phyloP scores from a whole-genome alignment of 2,329 filamentous ascomycete species.

The Zalaria obscura region DNA sequence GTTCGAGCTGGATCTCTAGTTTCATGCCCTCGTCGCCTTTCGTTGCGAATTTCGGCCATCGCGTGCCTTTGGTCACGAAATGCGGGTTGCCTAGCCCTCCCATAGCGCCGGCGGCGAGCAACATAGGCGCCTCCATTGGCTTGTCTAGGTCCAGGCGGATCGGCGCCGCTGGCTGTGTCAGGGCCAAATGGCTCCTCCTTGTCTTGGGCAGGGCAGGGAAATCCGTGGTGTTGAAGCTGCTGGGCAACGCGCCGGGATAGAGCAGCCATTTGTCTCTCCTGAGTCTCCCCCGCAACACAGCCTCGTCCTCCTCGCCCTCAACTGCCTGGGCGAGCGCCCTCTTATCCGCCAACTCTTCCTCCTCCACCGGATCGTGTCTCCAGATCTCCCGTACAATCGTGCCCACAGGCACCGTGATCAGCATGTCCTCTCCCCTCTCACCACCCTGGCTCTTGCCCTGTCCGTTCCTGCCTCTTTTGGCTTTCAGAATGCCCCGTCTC shows the following conservation, averaged over 20 bases:
- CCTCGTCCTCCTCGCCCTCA: slow-evolving; percentile 25
- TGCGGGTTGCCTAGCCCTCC: slow-evolving; percentile 90
- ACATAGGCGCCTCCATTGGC: slow-evolving; percentile 68
- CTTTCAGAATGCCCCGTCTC: slow-evolving; percentile 58
- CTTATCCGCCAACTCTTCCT: slow-evolving; percentile 38
- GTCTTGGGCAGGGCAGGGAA: slow-evolving; percentile 44
- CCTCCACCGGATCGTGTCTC: slow-evolving; percentile 60
- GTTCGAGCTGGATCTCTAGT: slow-evolving; percentile 71
- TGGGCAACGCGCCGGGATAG: slow-evolving; percentile 65
- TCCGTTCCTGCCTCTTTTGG: slow-evolving; percentile 62
- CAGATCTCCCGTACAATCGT: slow-evolving; percentile 77
- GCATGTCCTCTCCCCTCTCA: slow-evolving; percentile 68
- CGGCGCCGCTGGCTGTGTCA: slow-evolving; percentile 57
- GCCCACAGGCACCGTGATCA: slow-evolving; percentile 84
- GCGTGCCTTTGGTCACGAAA: slow-evolving; percentile 64
- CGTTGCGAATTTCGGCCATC: slow-evolving; percentile 75
- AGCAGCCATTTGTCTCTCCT: slow-evolving; percentile 67
- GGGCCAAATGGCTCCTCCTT: slow-evolving; percentile 42
- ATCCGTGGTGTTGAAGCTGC: slow-evolving; percentile 47
- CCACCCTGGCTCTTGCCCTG: slow-evolving; percentile 62
- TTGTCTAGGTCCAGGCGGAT: slow-evolving; percentile 45
- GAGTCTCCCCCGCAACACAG: slow-evolving; percentile 29
- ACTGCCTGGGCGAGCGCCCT: slow-evolving; percentile 13
- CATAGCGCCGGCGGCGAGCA: slow-evolving; percentile 75
- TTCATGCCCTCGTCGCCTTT: slow-evolving; percentile 68